Percentiles rank a stretch among this genome's conserved stretches.
phyloP scores from a whole-genome alignment of 768 basidiomycete genomes.

The Boletus vermiculosoides region DNA sequence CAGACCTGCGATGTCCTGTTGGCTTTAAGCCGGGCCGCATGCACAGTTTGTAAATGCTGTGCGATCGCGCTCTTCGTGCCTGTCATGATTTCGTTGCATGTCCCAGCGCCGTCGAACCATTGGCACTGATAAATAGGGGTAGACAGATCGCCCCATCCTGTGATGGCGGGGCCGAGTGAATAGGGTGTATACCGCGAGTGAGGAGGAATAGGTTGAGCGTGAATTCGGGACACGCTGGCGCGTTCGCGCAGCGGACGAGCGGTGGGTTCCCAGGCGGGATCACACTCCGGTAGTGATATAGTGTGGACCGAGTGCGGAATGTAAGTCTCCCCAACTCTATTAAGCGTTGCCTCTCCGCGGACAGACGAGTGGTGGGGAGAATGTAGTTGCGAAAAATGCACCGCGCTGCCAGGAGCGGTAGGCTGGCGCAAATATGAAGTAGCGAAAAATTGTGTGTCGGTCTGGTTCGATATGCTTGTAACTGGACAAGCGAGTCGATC shows the following conservation, averaged over 20 bases:
- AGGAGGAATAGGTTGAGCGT: not conserved
- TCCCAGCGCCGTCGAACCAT: constrained; percentile 1
- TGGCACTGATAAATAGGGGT: constrained; percentile 2
- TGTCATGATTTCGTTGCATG: constrained; percentile 1
- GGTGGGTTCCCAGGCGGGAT: not conserved
- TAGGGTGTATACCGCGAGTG: constrained; percentile 9
- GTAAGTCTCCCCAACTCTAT: not conserved
- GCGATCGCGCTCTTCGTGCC: constrained; percentile 12
- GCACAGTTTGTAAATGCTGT: constrained; percentile 9
- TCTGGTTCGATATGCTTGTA: not conserved
- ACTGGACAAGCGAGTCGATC: not conserved
- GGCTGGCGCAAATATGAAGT: not conserved
- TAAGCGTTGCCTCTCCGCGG: not conserved
- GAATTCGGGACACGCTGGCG: not conserved
- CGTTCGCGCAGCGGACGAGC: not conserved
- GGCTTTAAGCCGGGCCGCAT: constrained; percentile 6
- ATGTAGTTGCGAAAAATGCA: not conserved
- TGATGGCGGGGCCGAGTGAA: not conserved
- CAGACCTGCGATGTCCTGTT: constrained; percentile 14
- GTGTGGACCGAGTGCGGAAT: not conserved
- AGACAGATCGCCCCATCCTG: not conserved
- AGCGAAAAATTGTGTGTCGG: not conserved
- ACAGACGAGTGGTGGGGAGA: not conserved
- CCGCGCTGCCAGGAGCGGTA: not conserved
- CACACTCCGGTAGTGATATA: not conserved